Base-by-base conservation (phyloP, 345 rosid genomes). In the Corchorus capsularis region DNA sequence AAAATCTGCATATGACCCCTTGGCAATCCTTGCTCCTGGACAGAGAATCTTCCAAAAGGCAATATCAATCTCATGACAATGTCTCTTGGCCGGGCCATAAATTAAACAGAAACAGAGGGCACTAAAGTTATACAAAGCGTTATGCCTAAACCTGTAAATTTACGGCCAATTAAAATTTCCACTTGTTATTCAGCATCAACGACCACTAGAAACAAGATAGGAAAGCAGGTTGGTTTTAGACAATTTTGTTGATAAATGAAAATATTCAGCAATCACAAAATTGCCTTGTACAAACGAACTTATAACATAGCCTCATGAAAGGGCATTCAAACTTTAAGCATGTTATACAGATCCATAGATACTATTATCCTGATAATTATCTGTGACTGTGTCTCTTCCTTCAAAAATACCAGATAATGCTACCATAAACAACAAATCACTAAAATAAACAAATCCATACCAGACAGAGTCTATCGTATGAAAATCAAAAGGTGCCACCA, bases 11-110 rank as follows among this genome's bases (percentile, higher is more conserved):
- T 96, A 93, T 77, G 99, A 96, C 76, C 98, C 96, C 77, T 79
- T 89, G 65, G 87, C 90, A 63, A 89, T 95, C 63, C 96, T 95
- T 75, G 92, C 94, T 16, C 99, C 98, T 0, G 99, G 98, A 2
- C 98, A 93, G 71, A 87, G 81, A 82, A 92, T 93, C 63, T 96
- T 96, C 83, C 83, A 74, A 67, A 89, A 86, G 91, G 78, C 82
- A 78, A 78, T 72, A 64, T 64, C 78, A 41, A 71, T 75, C 77
- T 74, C 78, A 72, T 79, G 84, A 65, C 62, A 37, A 56, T 69
- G 76, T 65, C 57, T 70, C 76, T 41, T 62, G 69, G 59, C 71
- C 8, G 71, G 71, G 78, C 22, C 81, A 71, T 12, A 74, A 34
- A 79, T 62, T 47, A 49, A 39, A 69, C 49, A 72, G 3, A 55